Percentiles rank a stretch among this genome's conserved stretches.
These are phyloP conservation scores for Rubia occidens DNA, from an alignment of 305 asterid species.

Conservation along the genomic window DNA sequence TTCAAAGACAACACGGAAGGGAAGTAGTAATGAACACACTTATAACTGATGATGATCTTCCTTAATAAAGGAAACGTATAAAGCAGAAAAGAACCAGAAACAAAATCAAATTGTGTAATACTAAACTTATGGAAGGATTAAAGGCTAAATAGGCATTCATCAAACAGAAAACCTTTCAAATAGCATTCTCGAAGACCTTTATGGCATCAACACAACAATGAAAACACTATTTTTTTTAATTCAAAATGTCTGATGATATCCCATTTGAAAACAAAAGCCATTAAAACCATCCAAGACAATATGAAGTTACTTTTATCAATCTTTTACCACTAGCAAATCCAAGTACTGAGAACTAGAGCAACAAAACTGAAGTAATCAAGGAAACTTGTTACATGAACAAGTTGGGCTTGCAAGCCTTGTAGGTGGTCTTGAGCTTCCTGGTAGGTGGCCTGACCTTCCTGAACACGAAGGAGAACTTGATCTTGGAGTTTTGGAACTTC, in stretches of 20 bases:
- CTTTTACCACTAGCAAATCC: conserved; percentile 10
- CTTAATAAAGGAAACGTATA: too few relatives aligned
- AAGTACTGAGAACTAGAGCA: neutral
- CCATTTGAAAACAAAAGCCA: neutral
- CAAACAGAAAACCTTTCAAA: too few relatives aligned
- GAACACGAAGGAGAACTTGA: conserved; percentile 63
- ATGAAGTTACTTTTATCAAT: neutral
- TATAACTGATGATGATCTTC: too few relatives aligned
- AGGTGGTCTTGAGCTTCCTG: conserved; percentile 80
- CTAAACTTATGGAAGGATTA: too few relatives aligned
- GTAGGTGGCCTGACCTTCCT: conserved; percentile 80
- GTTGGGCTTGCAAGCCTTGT: conserved; percentile 77
- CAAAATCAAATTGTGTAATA: too few relatives aligned
- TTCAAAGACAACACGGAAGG: too few relatives aligned
- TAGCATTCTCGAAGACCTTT: too few relatives aligned
- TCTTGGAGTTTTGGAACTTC: conserved; percentile 73
- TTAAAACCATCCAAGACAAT: neutral
- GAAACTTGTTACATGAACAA: conserved; percentile 41
- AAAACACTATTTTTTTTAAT: too few relatives aligned
- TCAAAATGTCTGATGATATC: neutral
- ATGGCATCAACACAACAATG: too few relatives aligned
- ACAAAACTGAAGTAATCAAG: neutral
- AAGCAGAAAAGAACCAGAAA: too few relatives aligned
- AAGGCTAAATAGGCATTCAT: too few relatives aligned
- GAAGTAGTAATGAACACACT: too few relatives aligned